Conservation (phyloP, 352 stramenopile species). For the Globisporangium paroecandrum region DNA sequence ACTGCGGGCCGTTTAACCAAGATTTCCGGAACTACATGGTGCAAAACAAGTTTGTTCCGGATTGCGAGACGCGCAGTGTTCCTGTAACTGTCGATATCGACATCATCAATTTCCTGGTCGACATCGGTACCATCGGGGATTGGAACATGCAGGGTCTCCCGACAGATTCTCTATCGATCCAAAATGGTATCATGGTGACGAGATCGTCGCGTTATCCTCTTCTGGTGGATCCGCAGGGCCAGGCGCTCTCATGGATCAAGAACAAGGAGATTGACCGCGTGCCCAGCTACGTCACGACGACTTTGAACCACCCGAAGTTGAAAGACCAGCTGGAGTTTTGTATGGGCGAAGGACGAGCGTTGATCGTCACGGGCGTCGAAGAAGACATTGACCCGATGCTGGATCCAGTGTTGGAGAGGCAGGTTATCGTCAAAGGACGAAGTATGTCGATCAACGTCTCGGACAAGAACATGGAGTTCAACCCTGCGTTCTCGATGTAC, state of each 20-base stretch:
- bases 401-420: constrained; percentile 96
- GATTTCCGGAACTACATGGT: constrained; percentile 97
- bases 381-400: constrained; percentile 99
- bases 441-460: constrained; percentile 97
- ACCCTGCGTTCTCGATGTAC: constrained; percentile 97
- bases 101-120: constrained; percentile 96
- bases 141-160: constrained; percentile 98
- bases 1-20: constrained; percentile 98
- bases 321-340: constrained; percentile 98
- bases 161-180: constrained; percentile 95
- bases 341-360: constrained; percentile 94
- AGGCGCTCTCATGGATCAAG: constrained; percentile 97
- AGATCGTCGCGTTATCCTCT: constrained; percentile 94
- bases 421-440: constrained; percentile 95
- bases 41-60: constrained; percentile 94
- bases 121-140: constrained; percentile 96
- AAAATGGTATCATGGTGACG: constrained; percentile 99
- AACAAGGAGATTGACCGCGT: constrained; percentile 93
- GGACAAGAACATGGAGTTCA: constrained; percentile 99
- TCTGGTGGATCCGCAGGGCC: constrained; percentile 96
- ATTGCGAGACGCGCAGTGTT: constrained; percentile 90
- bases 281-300: constrained; percentile 93
- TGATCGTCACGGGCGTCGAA: constrained; percentile 95
- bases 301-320: constrained; percentile 95
- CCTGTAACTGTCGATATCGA: constrained; percentile 95